Evolutionary conservation across 495 filamentous ascomycete species (phyloP), one percentile per base, ranked within the genome.

Genomic region (Xanthoparmelia taractica): DNA sequence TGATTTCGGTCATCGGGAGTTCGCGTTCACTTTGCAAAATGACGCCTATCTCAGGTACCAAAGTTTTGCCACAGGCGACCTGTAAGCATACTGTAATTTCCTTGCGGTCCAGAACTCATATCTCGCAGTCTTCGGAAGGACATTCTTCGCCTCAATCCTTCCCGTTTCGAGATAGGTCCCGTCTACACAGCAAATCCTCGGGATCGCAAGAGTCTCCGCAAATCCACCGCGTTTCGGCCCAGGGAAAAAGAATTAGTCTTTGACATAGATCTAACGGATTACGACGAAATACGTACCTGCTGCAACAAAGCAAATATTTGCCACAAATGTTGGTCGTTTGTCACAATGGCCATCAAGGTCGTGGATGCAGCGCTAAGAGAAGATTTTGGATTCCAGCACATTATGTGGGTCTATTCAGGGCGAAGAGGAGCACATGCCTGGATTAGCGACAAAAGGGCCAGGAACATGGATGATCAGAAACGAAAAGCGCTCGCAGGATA

Each of bases 251-350:
- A 98, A 73, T 76, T 98, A 20, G 95, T 96, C 65, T 97, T 98
- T 76, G 94, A 98, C 86, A 96, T 98, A 67, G 94, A 98, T 82
- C 80, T 98, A 81, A 97, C 93, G 34, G 94, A 97, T 77, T 98
- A 98, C 74, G 94, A 98, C 71, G 89, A 96, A 56, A 89, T 97
- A 67, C 87, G 94, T 29, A 96, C 93, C 27, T 98, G 94, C 76
- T 98, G 94, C 73, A 83, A 86, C 63, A 90, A 92, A 68, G 92
- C 95, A 7, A 93, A 88, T 64, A 97, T 98, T 66, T 98, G 94
- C 71, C 79, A 78, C 64, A 93, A 92, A 73, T 98, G 94, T 76
- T 98, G 94, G 94, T 79, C 86, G 41, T 98, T 97, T 75, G 92
- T 95, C 57, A 96, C 89, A 37, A 97, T 97, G 89, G 90, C 94